phyloP scores from a whole-genome alignment of 257 asterid species.

The Lantana camara region DNA sequence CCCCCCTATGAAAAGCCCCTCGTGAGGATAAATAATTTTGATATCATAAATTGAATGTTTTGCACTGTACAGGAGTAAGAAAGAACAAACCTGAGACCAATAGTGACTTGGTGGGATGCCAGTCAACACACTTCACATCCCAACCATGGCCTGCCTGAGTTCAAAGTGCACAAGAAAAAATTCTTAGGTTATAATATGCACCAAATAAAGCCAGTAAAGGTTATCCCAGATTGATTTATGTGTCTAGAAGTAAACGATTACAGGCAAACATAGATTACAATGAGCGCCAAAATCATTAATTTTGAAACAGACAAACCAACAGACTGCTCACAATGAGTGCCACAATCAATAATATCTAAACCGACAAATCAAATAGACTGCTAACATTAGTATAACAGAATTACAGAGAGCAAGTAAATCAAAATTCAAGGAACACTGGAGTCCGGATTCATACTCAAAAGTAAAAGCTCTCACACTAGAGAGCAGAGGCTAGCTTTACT shows the following conservation, averaged over 20 bases:
- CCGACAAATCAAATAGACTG: constrained; percentile 9
- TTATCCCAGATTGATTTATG: neutral
- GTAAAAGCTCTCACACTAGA: neutral
- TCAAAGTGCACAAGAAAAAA: constrained; percentile 56
- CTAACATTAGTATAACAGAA: neutral
- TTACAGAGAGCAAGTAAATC: constrained; percentile 13
- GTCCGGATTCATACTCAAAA: constrained; percentile 5
- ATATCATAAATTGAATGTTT: constrained; percentile 1
- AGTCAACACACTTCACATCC: constrained; percentile 99
- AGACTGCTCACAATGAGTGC: neutral
- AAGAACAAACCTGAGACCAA: constrained; percentile 78
- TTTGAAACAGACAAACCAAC: constrained; percentile 8
- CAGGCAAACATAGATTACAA: constrained; percentile 3
- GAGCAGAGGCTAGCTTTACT: neutral
- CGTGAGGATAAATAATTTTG: constrained; percentile 15
- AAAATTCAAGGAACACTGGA: neutral
- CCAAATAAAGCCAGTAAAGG: constrained; percentile 8
- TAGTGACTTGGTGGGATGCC: constrained; percentile 98
- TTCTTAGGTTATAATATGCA: constrained; percentile 56
- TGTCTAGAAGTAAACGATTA: neutral
- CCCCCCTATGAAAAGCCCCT: constrained; percentile 69
- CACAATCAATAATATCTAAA: constrained; percentile 6
- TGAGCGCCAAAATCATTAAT: constrained; percentile 1
- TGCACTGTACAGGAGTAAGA: constrained; percentile 6
- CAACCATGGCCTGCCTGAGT: constrained; percentile 99